phyloP scores from a whole-genome alignment of 768 basidiomycete genomes.

The Cyclocybe aegerita region DNA sequence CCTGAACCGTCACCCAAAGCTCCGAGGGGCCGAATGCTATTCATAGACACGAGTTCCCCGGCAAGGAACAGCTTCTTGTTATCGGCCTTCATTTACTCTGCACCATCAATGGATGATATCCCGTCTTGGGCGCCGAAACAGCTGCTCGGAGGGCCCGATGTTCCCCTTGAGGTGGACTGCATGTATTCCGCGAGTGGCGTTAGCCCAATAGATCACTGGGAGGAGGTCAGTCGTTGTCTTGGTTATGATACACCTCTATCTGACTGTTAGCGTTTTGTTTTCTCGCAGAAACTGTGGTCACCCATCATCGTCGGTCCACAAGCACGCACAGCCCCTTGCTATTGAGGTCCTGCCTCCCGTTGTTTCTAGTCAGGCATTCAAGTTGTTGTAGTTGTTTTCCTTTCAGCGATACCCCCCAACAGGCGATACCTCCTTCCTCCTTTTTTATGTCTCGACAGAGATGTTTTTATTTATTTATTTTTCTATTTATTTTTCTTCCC shows the following conservation, averaged over 20 bases:
- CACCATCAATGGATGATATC: constrained; percentile 9
- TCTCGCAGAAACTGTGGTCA: constrained; percentile 12
- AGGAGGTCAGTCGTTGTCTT: constrained; percentile 17
- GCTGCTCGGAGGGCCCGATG: constrained; percentile 14
- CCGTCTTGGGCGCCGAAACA: constrained; percentile 14
- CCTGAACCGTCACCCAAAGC: not conserved
- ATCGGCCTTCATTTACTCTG: constrained; percentile 14
- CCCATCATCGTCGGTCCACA: constrained; percentile 5
- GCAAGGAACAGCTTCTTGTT: constrained; percentile 4
- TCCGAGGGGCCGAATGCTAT: constrained; percentile 10
- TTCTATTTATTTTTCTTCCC: not conserved
- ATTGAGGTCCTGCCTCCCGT: not conserved
- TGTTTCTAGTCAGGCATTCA: not conserved
- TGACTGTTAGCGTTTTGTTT: not conserved
- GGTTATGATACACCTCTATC: not conserved
- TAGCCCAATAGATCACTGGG: constrained; percentile 16
- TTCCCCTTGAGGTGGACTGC: constrained; percentile 15
- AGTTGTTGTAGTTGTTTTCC: not conserved
- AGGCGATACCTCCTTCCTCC: not conserved
- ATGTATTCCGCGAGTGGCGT: constrained; percentile 16
- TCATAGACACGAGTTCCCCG: constrained; percentile 12
- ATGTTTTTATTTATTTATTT: not conserved
- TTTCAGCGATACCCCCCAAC: not conserved
- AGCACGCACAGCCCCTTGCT: constrained; percentile 12
- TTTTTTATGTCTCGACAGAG: not conserved